Evolutionary conservation across 2,329 filamentous ascomycete species (phyloP).

Genomic region (Calonectria ilicicola): DNA sequence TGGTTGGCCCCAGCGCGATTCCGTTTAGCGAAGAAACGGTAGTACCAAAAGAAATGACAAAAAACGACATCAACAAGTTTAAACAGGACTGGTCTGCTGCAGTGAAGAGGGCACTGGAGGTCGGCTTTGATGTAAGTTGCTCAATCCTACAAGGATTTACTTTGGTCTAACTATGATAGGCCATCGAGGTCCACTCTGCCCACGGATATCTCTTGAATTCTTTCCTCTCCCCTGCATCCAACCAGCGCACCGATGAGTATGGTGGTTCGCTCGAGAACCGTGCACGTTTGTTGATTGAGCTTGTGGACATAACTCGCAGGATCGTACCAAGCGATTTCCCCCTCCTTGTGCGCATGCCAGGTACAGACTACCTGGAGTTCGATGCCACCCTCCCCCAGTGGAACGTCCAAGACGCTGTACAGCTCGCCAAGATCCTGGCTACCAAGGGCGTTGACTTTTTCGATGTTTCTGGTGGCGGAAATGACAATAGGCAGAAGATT

Average conservation of each 20-base stretch:
- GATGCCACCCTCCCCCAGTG: slow-evolving; percentile 67
- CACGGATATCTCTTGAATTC: slow-evolving; percentile 62
- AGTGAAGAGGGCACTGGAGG: slow-evolving; percentile 33
- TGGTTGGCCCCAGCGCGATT: slow-evolving; percentile 35
- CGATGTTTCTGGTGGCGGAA: slow-evolving; percentile 76
- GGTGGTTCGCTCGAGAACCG: slow-evolving; percentile 60
- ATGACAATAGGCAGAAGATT: slow-evolving; percentile 69
- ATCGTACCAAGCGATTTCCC: slow-evolving; percentile 54
- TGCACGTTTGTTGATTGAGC: slow-evolving; percentile 50
- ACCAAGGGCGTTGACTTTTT: slow-evolving; percentile 77
- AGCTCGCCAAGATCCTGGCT: slow-evolving; percentile 71
- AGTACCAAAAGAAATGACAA: slow-evolving; percentile 35
- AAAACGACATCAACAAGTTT: slow-evolving; percentile 37
- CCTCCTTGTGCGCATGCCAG: slow-evolving; percentile 76
- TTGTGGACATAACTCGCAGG: slow-evolving; percentile 27
- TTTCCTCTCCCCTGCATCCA: slow-evolving; percentile 58
- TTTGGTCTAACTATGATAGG: slow-evolving; percentile 13
- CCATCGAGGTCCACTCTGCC: slow-evolving; percentile 52
- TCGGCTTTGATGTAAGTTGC: slow-evolving; percentile 35
- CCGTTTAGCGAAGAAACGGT: slow-evolving; percentile 33
- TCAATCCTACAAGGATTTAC: neutral
- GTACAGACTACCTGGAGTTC: slow-evolving; percentile 78
- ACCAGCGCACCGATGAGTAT: slow-evolving; percentile 60
- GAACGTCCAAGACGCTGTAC: slow-evolving; percentile 71
- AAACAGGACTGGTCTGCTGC: slow-evolving; percentile 35